phyloP scores from a whole-genome alignment of 2,329 filamentous ascomycete genomes.

The Bipolaris sorokiniana region DNA sequence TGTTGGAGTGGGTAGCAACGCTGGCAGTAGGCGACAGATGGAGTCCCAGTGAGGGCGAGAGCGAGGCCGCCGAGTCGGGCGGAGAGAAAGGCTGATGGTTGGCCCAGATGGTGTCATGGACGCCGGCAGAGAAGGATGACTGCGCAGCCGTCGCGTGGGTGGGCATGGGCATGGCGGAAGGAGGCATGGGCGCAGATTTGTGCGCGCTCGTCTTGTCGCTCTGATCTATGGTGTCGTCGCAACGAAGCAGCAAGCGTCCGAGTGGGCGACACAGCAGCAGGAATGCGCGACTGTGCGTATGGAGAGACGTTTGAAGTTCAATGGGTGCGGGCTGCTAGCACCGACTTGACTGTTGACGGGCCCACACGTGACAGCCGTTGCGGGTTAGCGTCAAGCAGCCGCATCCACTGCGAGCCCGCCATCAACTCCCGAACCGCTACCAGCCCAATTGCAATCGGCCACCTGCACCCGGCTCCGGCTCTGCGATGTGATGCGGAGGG shows the following conservation, averaged over 20 bases:
- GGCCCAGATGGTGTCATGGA: slow-evolving; percentile 45
- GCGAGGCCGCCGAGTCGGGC: slow-evolving; percentile 31
- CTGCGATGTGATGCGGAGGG: neutral
- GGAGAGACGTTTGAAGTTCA: slow-evolving; percentile 32
- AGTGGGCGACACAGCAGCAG: slow-evolving; percentile 17
- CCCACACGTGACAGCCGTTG: slow-evolving; percentile 9
- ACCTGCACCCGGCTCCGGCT: neutral
- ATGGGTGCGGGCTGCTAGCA: slow-evolving; percentile 24
- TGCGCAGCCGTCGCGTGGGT: slow-evolving; percentile 32
- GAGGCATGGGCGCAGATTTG: slow-evolving; percentile 18
- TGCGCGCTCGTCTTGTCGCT: slow-evolving; percentile 3
- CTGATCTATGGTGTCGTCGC: neutral
- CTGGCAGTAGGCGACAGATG: slow-evolving; percentile 42
- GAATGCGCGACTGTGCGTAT: slow-evolving; percentile 27
- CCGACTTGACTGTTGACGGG: neutral
- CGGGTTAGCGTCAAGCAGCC: slow-evolving; percentile 4
- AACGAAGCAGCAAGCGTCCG: slow-evolving; percentile 9
- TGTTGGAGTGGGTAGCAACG: slow-evolving; percentile 36
- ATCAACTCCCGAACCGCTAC: slow-evolving; percentile 7
- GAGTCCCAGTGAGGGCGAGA: slow-evolving; percentile 31
- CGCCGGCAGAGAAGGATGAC: slow-evolving; percentile 35
- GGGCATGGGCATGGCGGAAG: slow-evolving; percentile 38
- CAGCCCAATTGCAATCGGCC: slow-evolving; percentile 18
- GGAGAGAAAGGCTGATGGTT: slow-evolving; percentile 33
- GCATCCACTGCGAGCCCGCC: neutral